A percentile compares a stretch with the other conserved stretches of the same genome.
Evolutionary conservation across 1,139 yeast species (phyloP).

Genomic region (Hyphopichia burtonii): DNA sequence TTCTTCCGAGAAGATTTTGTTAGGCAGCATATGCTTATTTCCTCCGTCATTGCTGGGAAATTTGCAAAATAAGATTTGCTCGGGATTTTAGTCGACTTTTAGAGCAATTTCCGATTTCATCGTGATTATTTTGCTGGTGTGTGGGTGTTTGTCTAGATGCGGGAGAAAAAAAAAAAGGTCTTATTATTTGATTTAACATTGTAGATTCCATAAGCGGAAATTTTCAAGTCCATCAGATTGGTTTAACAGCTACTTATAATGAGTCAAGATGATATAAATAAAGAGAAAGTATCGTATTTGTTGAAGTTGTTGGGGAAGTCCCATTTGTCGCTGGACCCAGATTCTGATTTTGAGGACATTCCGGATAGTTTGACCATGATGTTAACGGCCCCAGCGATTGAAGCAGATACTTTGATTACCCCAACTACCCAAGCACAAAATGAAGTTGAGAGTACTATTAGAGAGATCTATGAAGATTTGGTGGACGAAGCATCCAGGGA

Average conservation of each 20-base stretch:
- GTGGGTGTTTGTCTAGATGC: no score
- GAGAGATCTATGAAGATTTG: slow-evolving; percentile 20
- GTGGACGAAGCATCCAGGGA: slow-evolving; percentile 11
- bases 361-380: slow-evolving; percentile 8
- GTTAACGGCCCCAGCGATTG: slow-evolving; percentile 13
- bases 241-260: not conserved
- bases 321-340: not conserved
- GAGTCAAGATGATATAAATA: slow-evolving; percentile 6
- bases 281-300: slow-evolving; percentile 16
- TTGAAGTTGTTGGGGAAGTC: slow-evolving; percentile 14
- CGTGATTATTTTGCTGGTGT: no score
- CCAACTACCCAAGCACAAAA: slow-evolving; percentile 42
- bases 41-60: no score
- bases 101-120: no score
- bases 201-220: not conserved
- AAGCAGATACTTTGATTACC: slow-evolving; percentile 18
- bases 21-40: no score
- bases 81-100: no score
- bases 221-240: not conserved
- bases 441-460: slow-evolving; percentile 38
- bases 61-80: no score
- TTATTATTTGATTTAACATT: not conserved
- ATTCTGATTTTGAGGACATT: slow-evolving; percentile 7
- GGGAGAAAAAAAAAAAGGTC: no score
- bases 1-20: no score